phyloP scores from a whole-genome alignment of 1,139 yeast genomes.

The Yamadazyma aaseri region DNA sequence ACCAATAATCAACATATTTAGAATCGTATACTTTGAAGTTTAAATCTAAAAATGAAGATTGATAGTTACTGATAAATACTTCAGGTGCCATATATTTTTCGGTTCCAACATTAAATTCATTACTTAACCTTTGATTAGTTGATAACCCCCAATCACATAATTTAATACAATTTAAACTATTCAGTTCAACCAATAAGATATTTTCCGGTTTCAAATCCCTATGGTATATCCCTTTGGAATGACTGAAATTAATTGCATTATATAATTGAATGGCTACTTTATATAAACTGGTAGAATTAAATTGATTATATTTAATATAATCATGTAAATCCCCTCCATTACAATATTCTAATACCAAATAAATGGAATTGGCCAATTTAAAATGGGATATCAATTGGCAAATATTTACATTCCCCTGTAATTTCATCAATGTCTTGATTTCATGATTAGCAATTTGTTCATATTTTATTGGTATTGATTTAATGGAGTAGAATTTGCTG shows the following conservation, averaged over 20 bases:
- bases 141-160: constrained; percentile 61
- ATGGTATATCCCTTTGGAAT: constrained; percentile 46
- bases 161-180: constrained; percentile 26
- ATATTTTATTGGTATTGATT: constrained; percentile 13
- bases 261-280: constrained; percentile 36
- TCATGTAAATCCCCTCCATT: constrained; percentile 35
- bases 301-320: constrained; percentile 24
- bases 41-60: constrained; percentile 11
- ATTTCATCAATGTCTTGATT: constrained; percentile 36
- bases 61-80: constrained; percentile 22
- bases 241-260: constrained; percentile 41
- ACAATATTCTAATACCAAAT: constrained; percentile 51
- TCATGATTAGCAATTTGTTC: constrained; percentile 46
- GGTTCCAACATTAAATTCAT: constrained; percentile 53
- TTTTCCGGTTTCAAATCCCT: constrained; percentile 59
- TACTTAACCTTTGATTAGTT: constrained; percentile 32
- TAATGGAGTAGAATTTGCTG: constrained; percentile 34
- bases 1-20: constrained; percentile 41
- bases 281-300: constrained; percentile 21
- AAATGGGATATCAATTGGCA: constrained; percentile 46
- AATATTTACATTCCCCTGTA: constrained; percentile 37
- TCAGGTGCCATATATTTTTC: constrained; percentile 63
- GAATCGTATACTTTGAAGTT: constrained; percentile 30
- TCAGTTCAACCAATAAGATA: constrained; percentile 24
- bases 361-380: constrained; percentile 38